A percentile compares a stretch with the other conserved stretches of the same genome.
Conservation (phyloP, 805 yeast genomes). For the Starmerella stellata region DNA sequence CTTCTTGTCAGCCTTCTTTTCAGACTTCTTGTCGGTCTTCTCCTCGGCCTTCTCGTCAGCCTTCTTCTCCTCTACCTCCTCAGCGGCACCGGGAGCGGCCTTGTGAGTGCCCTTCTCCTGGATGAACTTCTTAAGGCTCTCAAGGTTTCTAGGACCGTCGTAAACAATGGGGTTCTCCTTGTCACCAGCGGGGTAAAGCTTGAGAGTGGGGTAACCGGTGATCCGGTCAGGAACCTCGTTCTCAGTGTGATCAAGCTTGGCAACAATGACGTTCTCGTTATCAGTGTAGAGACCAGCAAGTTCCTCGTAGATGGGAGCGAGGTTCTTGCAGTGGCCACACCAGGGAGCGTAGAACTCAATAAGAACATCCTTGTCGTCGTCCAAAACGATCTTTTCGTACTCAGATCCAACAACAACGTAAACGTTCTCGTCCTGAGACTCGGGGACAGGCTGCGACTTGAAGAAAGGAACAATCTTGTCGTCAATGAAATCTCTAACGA, state of each 20-base stretch:
- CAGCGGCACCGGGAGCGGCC: conserved; percentile 34
- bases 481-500: conserved; percentile 42
- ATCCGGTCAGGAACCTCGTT: conserved; percentile 70
- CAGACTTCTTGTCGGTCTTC: no score
- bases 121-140: conserved; percentile 51
- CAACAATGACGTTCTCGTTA: conserved; percentile 45
- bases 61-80: conserved; percentile 19
- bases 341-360: conserved; percentile 70
- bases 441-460: conserved; percentile 64
- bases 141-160: conserved; percentile 56
- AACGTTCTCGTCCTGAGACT: conserved; percentile 51
- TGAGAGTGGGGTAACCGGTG: conserved; percentile 81
- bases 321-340: conserved; percentile 91
- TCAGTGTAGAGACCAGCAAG: conserved; percentile 50
- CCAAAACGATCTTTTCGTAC: conserved; percentile 49
- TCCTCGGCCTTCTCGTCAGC: conserved; percentile 9
- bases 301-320: conserved; percentile 78
- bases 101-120: conserved; percentile 46
- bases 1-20: no score
- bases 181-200: conserved; percentile 76
- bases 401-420: conserved; percentile 66
- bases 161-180: conserved; percentile 47
- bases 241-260: conserved; percentile 73
- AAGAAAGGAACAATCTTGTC: conserved; percentile 56
- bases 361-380: conserved; percentile 51